Conservation (phyloP, 495 filamentous ascomycete genomes). For the Xylaria castorea region DNA sequence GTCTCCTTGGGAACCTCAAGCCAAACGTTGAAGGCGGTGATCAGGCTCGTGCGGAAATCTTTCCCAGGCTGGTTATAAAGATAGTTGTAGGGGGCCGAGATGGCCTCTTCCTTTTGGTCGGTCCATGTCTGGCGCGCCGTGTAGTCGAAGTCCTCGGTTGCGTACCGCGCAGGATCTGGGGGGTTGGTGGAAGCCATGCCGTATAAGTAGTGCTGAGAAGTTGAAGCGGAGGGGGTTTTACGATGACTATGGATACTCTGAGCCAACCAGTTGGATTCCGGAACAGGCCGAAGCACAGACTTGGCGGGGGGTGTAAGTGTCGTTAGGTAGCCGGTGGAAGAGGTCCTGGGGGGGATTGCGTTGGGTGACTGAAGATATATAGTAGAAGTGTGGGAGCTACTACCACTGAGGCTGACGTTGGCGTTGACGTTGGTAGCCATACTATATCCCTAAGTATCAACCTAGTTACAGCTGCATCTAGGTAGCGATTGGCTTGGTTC, state of each 20-base stretch:
- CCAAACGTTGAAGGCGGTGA: conserved; percentile 91
- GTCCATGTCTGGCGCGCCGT: conserved; percentile 62
- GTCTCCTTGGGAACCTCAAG: conserved; percentile 80
- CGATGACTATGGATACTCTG: conserved; percentile 43
- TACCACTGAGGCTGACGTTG: conserved; percentile 19
- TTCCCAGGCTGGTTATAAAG: conserved; percentile 87
- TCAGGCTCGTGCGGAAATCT: conserved; percentile 83
- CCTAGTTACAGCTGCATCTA: neutral
- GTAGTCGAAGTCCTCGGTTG: conserved; percentile 54
- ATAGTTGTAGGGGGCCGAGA: conserved; percentile 89
- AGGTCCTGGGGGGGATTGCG: conserved; percentile 75
- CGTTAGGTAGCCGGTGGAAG: conserved; percentile 59
- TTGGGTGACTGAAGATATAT: conserved; percentile 64
- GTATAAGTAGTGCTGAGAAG: conserved; percentile 27
- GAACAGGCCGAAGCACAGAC: conserved; percentile 60
- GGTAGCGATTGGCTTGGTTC: neutral
- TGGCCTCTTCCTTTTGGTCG: conserved; percentile 74
- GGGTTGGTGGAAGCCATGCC: conserved; percentile 43
- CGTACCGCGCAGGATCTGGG: conserved; percentile 54
- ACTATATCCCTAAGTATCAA: neutral
- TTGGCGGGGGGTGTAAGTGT: conserved; percentile 48
- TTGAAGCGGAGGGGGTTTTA: conserved; percentile 42
- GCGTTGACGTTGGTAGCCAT: conserved; percentile 8
- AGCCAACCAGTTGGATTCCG: conserved; percentile 63
- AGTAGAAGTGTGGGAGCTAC: conserved; percentile 31